Evolutionary conservation across 2,329 filamentous ascomycete genomes (phyloP).

Genomic region (Nothophaeocryptopus gaeumannii): DNA sequence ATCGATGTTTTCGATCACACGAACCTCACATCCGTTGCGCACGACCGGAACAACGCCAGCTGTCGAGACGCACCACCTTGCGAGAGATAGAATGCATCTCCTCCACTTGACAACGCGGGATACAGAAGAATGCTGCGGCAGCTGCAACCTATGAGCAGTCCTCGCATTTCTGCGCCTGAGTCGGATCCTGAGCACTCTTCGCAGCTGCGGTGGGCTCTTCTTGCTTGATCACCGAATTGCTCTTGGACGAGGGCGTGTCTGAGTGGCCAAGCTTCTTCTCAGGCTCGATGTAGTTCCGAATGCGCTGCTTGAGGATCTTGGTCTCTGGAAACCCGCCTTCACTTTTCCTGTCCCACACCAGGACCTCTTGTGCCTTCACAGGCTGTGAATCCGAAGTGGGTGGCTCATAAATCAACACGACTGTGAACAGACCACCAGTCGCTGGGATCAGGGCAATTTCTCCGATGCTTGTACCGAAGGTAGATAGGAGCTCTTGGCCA

Average conservation of each 20-base stretch:
- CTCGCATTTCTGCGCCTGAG: constrained; percentile 4
- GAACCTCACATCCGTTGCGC: too few relatives aligned
- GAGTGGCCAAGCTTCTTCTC: constrained; percentile 72
- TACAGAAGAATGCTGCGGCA: too few relatives aligned
- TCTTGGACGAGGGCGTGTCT: constrained; percentile 38
- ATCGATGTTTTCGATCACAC: too few relatives aligned
- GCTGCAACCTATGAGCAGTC: constrained; percentile 11
- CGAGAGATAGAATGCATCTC: too few relatives aligned
- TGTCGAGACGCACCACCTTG: too few relatives aligned
- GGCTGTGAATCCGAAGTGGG: constrained; percentile 6
- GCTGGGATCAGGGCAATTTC: constrained; percentile 84
- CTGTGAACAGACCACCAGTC: constrained; percentile 78
- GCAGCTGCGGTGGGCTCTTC: background rate
- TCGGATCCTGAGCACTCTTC: background rate
- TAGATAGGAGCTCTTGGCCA: constrained; percentile 91
- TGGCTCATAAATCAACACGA: constrained; percentile 56
- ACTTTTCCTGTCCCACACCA: constrained; percentile 82
- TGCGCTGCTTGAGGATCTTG: constrained; percentile 81
- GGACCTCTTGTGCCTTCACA: constrained; percentile 42
- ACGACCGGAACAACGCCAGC: too few relatives aligned
- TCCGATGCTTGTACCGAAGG: constrained; percentile 77
- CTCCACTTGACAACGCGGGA: too few relatives aligned
- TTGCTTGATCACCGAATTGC: background rate
- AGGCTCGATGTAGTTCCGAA: constrained; percentile 80
- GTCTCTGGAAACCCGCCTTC: constrained; percentile 93